Conservation (phyloP, 257 asterid genomes). For the Fraxinus pennsylvanica region DNA sequence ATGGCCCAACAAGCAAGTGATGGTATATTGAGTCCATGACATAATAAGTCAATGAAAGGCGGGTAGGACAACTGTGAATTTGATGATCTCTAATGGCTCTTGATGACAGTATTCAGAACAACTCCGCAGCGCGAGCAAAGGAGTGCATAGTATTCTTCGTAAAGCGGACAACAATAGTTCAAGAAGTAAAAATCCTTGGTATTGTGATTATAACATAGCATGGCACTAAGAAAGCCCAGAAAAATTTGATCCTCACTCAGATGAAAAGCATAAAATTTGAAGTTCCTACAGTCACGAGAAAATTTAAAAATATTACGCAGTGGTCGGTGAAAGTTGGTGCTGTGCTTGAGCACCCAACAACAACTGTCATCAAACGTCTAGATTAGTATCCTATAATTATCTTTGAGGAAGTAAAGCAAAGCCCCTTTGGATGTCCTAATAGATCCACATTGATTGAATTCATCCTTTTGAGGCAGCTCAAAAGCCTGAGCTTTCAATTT, state of each 20-base stretch:
- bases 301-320: background rate
- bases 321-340: background rate
- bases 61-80: background rate
- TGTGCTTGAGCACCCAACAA: background rate
- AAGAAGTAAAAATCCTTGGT: background rate
- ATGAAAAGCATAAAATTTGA: background rate
- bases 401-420: background rate
- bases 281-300: background rate
- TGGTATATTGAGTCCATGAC: no score
- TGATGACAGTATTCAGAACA: slow-evolving; percentile 8
- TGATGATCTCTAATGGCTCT: background rate
- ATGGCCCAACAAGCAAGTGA: no score
- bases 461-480: background rate
- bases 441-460: background rate
- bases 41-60: background rate
- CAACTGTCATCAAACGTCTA: background rate
- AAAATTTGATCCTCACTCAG: background rate
- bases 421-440: background rate
- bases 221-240: background rate
- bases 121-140: background rate
- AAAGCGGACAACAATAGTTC: no score
- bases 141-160: background rate
- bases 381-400: background rate
- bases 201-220: background rate
- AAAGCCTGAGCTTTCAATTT: background rate